Evolutionary conservation across 176 grass and related monocot species (phyloP).

Genomic region (Oryza coarctata): DNA sequence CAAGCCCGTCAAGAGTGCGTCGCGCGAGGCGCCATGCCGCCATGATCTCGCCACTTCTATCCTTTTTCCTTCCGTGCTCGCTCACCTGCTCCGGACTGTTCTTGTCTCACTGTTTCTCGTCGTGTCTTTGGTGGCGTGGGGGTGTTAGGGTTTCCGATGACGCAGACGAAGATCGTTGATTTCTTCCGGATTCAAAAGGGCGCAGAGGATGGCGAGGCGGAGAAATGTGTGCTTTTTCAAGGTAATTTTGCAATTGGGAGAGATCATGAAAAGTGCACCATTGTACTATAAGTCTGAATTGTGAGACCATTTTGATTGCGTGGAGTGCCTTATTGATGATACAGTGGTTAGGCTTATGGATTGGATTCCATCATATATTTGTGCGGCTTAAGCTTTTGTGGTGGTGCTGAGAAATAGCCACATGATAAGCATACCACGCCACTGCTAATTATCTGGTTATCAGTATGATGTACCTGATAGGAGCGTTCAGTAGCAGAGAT

Average conservation of each 20-base stretch:
- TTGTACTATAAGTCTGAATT: not conserved
- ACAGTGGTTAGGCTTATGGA: too few relatives aligned
- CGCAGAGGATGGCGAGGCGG: not conserved
- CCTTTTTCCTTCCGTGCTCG: not conserved
- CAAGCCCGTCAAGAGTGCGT: conserved; percentile 50
- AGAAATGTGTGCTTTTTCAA: conserved; percentile 52
- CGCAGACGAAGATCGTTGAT: conserved; percentile 86
- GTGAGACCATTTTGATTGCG: not conserved
- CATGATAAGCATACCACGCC: not conserved
- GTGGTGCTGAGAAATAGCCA: not conserved
- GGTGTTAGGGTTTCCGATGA: conserved; percentile 65
- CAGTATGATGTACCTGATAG: not conserved
- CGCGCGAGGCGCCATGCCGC: not conserved
- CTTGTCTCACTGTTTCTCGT: not conserved
- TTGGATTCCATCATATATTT: not conserved
- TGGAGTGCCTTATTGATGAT: not conserved
- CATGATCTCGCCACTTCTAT: conserved; percentile 5
- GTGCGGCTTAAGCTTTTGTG: not conserved
- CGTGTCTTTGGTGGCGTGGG: not conserved
- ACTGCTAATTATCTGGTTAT: not conserved
- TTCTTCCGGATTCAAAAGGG: conserved; percentile 86
- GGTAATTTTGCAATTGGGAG: conserved; percentile 38
- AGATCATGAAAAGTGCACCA: not conserved
- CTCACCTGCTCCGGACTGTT: not conserved
- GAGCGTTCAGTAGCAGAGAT: not conserved